Conservation (phyloP, 2,329 filamentous ascomycete genomes). For the Neophaeococcomyces mojaviensis region DNA sequence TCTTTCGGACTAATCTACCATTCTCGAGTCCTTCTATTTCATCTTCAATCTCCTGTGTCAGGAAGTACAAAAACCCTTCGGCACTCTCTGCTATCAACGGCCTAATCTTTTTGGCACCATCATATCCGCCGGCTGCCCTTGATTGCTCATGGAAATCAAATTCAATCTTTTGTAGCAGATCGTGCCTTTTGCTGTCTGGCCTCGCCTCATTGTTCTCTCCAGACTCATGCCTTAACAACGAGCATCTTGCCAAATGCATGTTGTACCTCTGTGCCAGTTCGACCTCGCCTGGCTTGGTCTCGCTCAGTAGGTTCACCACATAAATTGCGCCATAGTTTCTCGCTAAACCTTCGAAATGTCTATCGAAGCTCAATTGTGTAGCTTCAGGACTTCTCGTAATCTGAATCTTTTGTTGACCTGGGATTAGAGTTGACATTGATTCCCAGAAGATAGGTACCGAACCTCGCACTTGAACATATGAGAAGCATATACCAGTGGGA, state of each 20-base stretch:
- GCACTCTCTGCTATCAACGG: slow-evolving; percentile 70
- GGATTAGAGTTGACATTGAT: slow-evolving; percentile 76
- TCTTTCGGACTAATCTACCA: slow-evolving; percentile 32
- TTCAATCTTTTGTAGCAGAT: slow-evolving; percentile 71
- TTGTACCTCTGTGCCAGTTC: slow-evolving; percentile 76
- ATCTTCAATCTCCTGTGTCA: slow-evolving; percentile 63
- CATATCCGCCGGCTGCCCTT: slow-evolving; percentile 75
- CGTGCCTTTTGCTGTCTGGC: slow-evolving; percentile 55
- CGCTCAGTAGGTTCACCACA: slow-evolving; percentile 88
- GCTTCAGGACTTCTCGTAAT: slow-evolving; percentile 83
- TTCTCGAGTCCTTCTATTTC: slow-evolving; percentile 23
- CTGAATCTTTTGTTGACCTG: slow-evolving; percentile 89
- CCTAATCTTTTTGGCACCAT: slow-evolving; percentile 78
- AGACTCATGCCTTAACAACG: slow-evolving; percentile 52
- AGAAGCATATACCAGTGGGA: slow-evolving; percentile 70
- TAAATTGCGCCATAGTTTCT: slow-evolving; percentile 83
- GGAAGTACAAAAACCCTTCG: slow-evolving; percentile 85
- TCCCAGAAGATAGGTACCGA: slow-evolving; percentile 98
- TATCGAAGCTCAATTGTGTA: slow-evolving; percentile 89
- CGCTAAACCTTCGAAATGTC: slow-evolving; percentile 84
- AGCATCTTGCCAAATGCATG: slow-evolving; percentile 66
- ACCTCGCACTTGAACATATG: slow-evolving; percentile 85
- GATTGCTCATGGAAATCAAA: slow-evolving; percentile 98
- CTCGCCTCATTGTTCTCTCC: slow-evolving; percentile 36
- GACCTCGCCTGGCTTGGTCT: slow-evolving; percentile 75